phyloP scores from a whole-genome alignment of 768 basidiomycete species.

The Brasilioporus rufonigricans region DNA sequence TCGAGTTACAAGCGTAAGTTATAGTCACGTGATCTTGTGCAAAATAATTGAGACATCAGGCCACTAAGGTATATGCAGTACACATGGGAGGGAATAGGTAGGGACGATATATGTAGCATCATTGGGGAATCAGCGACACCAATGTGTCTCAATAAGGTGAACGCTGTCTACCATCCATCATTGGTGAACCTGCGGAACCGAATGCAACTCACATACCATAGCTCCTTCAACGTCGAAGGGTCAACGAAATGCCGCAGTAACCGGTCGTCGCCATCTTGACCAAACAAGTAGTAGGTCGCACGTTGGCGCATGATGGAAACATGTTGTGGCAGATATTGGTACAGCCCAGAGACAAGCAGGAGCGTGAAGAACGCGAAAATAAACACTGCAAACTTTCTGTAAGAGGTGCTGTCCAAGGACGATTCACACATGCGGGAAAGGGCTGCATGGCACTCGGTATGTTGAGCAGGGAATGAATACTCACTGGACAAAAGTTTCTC shows the following conservation, averaged over 20 bases:
- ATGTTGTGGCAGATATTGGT: slow-evolving; percentile 61
- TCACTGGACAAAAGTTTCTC: slow-evolving; percentile 60
- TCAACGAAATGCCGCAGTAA: slow-evolving; percentile 31
- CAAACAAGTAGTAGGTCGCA: slow-evolving; percentile 63
- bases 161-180: slow-evolving; percentile 12
- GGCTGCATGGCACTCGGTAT: background rate
- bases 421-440: background rate
- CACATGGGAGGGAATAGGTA: slow-evolving; percentile 15
- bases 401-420: slow-evolving; percentile 5
- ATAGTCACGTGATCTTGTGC: background rate
- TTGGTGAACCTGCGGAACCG: background rate
- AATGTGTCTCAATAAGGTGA: background rate
- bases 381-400: slow-evolving; percentile 34
- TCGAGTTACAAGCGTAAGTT: background rate
- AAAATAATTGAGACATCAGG: background rate
- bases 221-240: slow-evolving; percentile 26
- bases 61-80: slow-evolving; percentile 13
- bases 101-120: slow-evolving; percentile 13
- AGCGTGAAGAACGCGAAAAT: slow-evolving; percentile 40
- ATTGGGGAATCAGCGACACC: slow-evolving; percentile 2
- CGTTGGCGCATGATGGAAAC: slow-evolving; percentile 52
- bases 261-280: slow-evolving; percentile 44
- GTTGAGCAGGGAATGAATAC: slow-evolving; percentile 23
- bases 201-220: slow-evolving; percentile 23
- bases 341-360: slow-evolving; percentile 50